Conservation (phyloP, 2,329 filamentous ascomycete species). For the Stachybotrys echinatus region DNA sequence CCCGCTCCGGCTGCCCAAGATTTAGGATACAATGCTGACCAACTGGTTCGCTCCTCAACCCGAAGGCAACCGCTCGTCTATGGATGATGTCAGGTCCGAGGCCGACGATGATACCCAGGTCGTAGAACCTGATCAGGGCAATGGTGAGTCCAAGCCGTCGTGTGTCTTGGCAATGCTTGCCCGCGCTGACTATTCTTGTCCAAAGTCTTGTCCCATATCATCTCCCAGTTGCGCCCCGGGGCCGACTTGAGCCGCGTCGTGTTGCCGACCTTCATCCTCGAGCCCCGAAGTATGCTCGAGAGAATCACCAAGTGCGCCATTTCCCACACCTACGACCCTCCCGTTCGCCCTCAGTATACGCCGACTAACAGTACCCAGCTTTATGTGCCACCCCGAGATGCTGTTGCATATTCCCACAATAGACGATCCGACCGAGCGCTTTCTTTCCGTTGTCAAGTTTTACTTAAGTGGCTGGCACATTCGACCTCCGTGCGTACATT, state of each 20-base stretch:
- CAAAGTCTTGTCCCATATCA: conserved; percentile 84
- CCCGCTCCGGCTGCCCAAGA: conserved; percentile 7
- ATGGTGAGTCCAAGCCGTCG: conserved; percentile 54
- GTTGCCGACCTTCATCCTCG: conserved; percentile 94
- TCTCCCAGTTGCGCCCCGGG: conserved; percentile 91
- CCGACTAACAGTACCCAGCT: conserved; percentile 48
- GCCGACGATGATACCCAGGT: conserved; percentile 68
- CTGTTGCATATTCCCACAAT: conserved; percentile 82
- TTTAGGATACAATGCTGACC: conserved; percentile 31
- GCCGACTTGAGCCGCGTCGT: conserved; percentile 93
- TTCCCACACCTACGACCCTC: background rate
- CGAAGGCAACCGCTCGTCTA: conserved; percentile 47
- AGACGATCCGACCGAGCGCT: conserved; percentile 83
- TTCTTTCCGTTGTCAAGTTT: conserved; percentile 94
- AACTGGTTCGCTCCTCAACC: conserved; percentile 31
- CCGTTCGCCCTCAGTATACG: background rate
- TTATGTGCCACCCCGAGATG: conserved; percentile 98
- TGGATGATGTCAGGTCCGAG: conserved; percentile 45
- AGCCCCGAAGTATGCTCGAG: conserved; percentile 96
- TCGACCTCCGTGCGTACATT: conserved; percentile 73
- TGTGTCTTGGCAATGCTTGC: too few relatives aligned
- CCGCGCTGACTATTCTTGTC: background rate
- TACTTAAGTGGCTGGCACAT: conserved; percentile 99
- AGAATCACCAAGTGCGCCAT: conserved; percentile 88
- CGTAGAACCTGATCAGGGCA: conserved; percentile 89